Conservation (phyloP, 345 rosid genomes). For the Camelina hispida region DNA sequence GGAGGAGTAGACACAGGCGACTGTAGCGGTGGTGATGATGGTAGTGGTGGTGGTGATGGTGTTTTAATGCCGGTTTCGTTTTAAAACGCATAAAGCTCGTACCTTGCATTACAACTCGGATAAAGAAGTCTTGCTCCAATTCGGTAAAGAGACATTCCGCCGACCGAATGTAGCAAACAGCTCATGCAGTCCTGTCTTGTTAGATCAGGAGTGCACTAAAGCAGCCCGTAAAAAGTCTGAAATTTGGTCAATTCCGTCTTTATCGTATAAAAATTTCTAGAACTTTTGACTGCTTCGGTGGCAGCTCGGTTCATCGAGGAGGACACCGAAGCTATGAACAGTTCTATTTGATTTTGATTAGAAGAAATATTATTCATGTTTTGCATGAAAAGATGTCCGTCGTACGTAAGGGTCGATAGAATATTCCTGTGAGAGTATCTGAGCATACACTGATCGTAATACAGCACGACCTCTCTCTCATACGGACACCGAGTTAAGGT, state of each 20-base stretch:
- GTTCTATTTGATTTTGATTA: not conserved
- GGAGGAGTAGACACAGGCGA: not conserved
- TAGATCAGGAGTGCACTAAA: slow-evolving; percentile 62
- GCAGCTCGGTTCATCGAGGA: slow-evolving; percentile 25
- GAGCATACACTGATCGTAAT: slow-evolving; percentile 48
- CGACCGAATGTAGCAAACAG: slow-evolving; percentile 27
- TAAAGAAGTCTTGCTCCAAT: slow-evolving; percentile 40
- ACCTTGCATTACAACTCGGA: slow-evolving; percentile 52
- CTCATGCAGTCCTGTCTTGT: slow-evolving; percentile 10
- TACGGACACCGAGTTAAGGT: slow-evolving; percentile 24
- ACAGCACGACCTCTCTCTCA: slow-evolving; percentile 26
- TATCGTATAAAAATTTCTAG: slow-evolving; percentile 42
- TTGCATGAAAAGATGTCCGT: fast-evolving
- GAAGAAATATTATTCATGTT: slow-evolving; percentile 4
- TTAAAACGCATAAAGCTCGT: slow-evolving; percentile 41
- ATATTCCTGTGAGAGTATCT: slow-evolving; percentile 46
- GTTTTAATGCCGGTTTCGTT: not conserved
- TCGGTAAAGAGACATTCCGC: not conserved
- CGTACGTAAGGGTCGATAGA: not conserved
- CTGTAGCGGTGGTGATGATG: not conserved
- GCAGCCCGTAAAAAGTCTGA: slow-evolving; percentile 44
- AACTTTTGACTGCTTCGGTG: not conserved
- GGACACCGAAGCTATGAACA: slow-evolving; percentile 12
- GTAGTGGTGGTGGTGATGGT: not conserved
- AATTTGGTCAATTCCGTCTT: not conserved